Evolutionary conservation across 257 asterid species (phyloP), one percentile per base, ranked within the genome.

Genomic region (Ilex aquifolium): DNA sequence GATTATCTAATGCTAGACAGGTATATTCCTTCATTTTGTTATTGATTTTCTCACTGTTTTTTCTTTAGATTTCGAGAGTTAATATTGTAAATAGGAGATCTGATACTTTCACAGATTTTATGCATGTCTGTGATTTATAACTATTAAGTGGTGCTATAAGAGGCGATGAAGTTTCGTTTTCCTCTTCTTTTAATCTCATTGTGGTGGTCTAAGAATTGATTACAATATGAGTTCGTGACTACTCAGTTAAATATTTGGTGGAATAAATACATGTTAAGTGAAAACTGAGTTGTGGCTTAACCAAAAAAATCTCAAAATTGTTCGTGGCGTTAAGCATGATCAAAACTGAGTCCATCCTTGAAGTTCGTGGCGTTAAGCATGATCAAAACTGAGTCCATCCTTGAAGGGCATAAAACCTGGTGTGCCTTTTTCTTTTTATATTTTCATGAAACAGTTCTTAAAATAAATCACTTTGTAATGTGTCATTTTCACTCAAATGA

Each of bases 1-100:
- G 98, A 74, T 88, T 91, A 88, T 76, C 92, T 54, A 80, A 65
- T 50, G 90, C 95, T 79, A 78, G 67, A 78, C 77, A 80, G 92
- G 98, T 91, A 75, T 21, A 21, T 21, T 21, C 53, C 16, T 49
- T 49, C 0, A 11, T 11, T 49, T 62, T 36, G 13, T 57, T 50
- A 40, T 61, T 2, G 8, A 49, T 57, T 65, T 56, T 21, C 56
- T 31, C 44, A 60, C 46, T 69, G 62, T 58, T 31, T 61, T 70
- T 67, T 39, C 51, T 44, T 36, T 36, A 36, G 42, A 36, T 36
- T 36, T 36, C 8, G 8, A 36, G 42, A 2, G 42, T 36, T 36
- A 8, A 36, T 4, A 36, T 36, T 36, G 8, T 36, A 36, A 4
- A 8, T 36, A 11, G 10, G 17, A n/a, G 14, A 49, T 49, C 5